Base-by-base conservation (phyloP, 2,329 filamentous ascomycete species). In the Calonectria pauciramosa region DNA sequence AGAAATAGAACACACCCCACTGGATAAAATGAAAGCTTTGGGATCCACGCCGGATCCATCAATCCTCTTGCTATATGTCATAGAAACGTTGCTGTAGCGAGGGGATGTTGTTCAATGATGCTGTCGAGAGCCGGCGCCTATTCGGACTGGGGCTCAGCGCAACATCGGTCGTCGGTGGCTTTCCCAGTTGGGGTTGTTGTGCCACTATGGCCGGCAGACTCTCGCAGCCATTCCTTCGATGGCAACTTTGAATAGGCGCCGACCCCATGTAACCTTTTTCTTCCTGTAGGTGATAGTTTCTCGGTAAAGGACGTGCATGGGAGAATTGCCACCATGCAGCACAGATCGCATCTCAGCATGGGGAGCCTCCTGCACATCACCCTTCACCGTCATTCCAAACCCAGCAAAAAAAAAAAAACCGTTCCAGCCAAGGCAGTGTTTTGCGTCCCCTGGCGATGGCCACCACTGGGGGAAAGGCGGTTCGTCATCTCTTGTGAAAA, bases 341-440 rank as follows among this genome's bases (percentile, higher is more conserved):
- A 52, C 64, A 64, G 64, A 64, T 63, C 65, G 54, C 38, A 49
- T 44, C 52, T 36, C 32, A 32, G 34, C 56, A 38, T 41, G 56
- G 56, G 34, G 34, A 28, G 56, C 34, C 32, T 44, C 60, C 36
- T 68, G 41, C 36, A 63, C 36, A 52, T 63, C 60, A 65, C 41
- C 26, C 34, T 49, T 70, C 38, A 71, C 67, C 67, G 67, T 71
- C 71, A 73, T 71, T 73, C 71, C 67, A 73, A 54, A 41, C 38
- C 38, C 16, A 34, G 34, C 34, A 34, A 34, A 49, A 66, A 14
- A 32, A 14, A 52, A 68, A 68, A 32, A n/a, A n/a, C 30, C 63
- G 70, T 54, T 44, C 38, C 41, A 44, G 56, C 56, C 56, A 34
- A 47, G 41, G 38, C 14, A n/a, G 18, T 32, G 60, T 52, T 64